phyloP scores from a whole-genome alignment of 192 early-diverging fungal species.

The Mortierella antarctica region DNA sequence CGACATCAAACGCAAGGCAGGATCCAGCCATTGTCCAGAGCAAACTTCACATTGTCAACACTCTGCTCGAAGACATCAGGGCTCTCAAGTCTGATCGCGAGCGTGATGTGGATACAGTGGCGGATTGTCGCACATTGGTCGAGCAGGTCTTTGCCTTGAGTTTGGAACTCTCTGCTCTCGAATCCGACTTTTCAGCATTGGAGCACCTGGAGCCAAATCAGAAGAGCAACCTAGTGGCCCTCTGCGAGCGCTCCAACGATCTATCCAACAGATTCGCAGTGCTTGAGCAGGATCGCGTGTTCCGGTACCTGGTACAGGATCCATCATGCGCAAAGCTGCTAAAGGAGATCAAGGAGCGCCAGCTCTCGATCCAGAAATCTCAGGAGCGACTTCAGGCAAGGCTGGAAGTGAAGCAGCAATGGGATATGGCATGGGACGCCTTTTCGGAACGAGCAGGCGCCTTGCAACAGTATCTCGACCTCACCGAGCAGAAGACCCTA shows the following conservation, averaged over 20 bases:
- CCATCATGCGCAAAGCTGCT: constrained; percentile 28
- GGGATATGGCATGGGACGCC: constrained; percentile 36
- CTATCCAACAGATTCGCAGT: constrained; percentile 13
- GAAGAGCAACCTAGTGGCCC: constrained; percentile 7
- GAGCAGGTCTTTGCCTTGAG: constrained; percentile 7
- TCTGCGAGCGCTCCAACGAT: constrained; percentile 18
- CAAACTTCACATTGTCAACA: constrained; percentile 18
- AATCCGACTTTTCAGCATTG: constrained; percentile 13
- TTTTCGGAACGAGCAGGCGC: constrained; percentile 18
- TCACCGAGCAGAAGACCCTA: constrained; percentile 2
- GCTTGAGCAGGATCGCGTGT: constrained; percentile 35
- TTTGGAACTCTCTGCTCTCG: constrained; percentile 4
- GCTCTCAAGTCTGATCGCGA: constrained; percentile 24
- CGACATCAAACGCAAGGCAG: constrained; percentile 17
- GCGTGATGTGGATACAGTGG: constrained; percentile 26
- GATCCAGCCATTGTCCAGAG: constrained; percentile 27
- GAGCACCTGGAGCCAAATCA: constrained; percentile 37
- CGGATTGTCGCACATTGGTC: constrained; percentile 20
- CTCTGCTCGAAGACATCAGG: constrained; percentile 15
- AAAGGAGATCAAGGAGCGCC: constrained; percentile 13
- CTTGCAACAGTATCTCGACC: constrained; percentile 29
- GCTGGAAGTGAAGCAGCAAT: constrained; percentile 38
- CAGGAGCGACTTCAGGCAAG: constrained; percentile 29
- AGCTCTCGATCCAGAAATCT: constrained; percentile 21
- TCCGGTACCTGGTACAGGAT: constrained; percentile 19